These are phyloP conservation scores for Globisporangium paroecandrum DNA, from an alignment of 352 stramenopile genomes.

Conservation along the genomic window DNA sequence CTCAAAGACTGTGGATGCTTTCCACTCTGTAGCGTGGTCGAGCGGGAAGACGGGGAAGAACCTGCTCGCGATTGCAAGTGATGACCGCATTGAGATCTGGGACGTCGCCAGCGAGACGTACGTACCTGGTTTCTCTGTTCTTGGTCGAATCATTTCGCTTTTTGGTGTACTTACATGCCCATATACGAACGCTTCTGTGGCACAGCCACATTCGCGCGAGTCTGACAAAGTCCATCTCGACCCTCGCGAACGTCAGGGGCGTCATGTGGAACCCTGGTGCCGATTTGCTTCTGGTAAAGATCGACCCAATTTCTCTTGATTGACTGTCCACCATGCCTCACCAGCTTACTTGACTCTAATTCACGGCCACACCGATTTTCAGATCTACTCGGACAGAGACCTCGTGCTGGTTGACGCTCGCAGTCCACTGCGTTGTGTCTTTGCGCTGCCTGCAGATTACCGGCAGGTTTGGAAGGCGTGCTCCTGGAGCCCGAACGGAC, in stretches of 20 bases:
- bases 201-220: slow-evolving; percentile 10
- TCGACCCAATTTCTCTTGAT: neutral
- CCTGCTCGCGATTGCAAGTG: slow-evolving; percentile 30
- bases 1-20: neutral
- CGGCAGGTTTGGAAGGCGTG: slow-evolving; percentile 23
- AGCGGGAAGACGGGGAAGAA: slow-evolving; percentile 16
- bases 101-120: slow-evolving; percentile 29
- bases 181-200: slow-evolving; percentile 1
- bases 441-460: slow-evolving; percentile 11
- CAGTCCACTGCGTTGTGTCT: slow-evolving; percentile 16
- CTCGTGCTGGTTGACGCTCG: slow-evolving; percentile 25
- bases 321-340: neutral
- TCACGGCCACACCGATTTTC: neutral
- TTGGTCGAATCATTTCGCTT: neutral
- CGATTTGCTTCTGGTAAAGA: slow-evolving; percentile 32
- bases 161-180: neutral
- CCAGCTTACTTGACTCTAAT: neutral
- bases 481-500: slow-evolving; percentile 44
- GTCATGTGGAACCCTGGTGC: slow-evolving; percentile 33
- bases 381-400: slow-evolving; percentile 33
- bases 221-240: slow-evolving; percentile 6
- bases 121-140: neutral
- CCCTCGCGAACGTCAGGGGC: slow-evolving; percentile 20
- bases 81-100: slow-evolving; percentile 30
- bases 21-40: slow-evolving; percentile 31